Conservation (phyloP, 805 yeast genomes). For the Blastobotrys robertii region DNA sequence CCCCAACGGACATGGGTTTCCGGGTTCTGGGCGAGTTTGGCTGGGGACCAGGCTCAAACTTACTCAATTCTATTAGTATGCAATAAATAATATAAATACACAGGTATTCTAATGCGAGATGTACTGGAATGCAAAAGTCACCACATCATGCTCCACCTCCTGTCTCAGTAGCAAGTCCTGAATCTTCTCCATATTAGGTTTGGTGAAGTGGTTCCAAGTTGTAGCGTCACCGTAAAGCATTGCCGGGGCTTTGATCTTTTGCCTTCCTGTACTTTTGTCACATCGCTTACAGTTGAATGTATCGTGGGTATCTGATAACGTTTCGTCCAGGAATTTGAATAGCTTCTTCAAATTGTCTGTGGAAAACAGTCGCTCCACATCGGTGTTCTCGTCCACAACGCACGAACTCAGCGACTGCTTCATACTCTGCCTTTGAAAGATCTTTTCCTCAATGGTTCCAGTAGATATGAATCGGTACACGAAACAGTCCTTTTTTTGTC, state of each 20-base stretch:
- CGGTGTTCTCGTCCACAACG: slow-evolving; percentile 94
- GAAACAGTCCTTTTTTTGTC: slow-evolving; percentile 93
- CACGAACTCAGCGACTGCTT: slow-evolving; percentile 87
- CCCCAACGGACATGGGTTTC: too few species aligned
- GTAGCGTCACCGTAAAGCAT: slow-evolving; percentile 98
- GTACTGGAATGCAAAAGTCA: slow-evolving; percentile 86
- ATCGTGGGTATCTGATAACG: slow-evolving; percentile 85
- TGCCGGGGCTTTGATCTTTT: slow-evolving; percentile 57
- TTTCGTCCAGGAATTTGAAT: slow-evolving; percentile 57
- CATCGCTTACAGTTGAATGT: slow-evolving; percentile 86
- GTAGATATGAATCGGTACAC: slow-evolving; percentile 90
- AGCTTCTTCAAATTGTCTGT: slow-evolving; percentile 69
- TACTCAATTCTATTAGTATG: neutral
- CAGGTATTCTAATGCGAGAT: slow-evolving; percentile 51
- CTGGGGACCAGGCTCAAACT: too few species aligned
- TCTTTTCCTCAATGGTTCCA: slow-evolving; percentile 93
- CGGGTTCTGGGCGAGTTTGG: too few species aligned
- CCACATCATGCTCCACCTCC: slow-evolving; percentile 58
- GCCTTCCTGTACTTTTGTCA: slow-evolving; percentile 38
- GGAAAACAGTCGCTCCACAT: slow-evolving; percentile 85
- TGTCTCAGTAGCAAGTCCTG: slow-evolving; percentile 72
- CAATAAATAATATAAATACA: neutral
- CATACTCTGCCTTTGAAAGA: slow-evolving; percentile 91
- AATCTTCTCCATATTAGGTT: slow-evolving; percentile 47
- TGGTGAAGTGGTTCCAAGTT: slow-evolving; percentile 88